Conservation (phyloP, 2,329 filamentous ascomycete species). For the Pestalotiopsis sp. region DNA sequence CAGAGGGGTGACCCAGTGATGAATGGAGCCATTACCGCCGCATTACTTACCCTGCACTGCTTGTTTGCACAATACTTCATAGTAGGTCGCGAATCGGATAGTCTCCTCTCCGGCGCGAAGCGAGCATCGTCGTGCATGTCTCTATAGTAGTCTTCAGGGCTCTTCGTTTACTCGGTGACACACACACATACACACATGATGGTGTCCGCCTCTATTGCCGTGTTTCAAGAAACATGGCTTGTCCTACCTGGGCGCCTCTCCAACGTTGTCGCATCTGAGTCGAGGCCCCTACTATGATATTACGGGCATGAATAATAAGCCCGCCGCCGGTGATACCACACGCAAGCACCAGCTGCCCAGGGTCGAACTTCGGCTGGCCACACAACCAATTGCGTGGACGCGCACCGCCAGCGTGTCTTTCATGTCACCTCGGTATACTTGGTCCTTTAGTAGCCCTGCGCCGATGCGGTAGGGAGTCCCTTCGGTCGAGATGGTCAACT, state of each 20-base stretch:
- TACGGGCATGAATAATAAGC: constrained; percentile 22
- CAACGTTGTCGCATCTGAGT: constrained; percentile 26
- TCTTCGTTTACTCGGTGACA: constrained; percentile 24
- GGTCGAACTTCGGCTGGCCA: constrained; percentile 29
- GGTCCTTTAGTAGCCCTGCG: not conserved
- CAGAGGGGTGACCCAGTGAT: not conserved
- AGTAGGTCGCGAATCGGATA: constrained; percentile 25
- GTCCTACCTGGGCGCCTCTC: constrained; percentile 24
- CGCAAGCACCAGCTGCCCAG: constrained; percentile 25
- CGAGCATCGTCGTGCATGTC: constrained; percentile 1
- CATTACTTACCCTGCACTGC: not conserved
- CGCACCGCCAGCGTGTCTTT: constrained; percentile 15
- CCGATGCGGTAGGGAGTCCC: not conserved
- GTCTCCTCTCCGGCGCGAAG: constrained; percentile 22
- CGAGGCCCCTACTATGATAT: no score
- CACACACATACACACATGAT: constrained; percentile 19
- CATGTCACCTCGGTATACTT: constrained; percentile 18
- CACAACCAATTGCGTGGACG: constrained; percentile 31
- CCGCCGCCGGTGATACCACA: constrained; percentile 27
- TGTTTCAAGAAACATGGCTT: constrained; percentile 24
- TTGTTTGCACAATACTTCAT: no score
- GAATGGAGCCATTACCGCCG: not conserved
- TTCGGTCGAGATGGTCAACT: not conserved
- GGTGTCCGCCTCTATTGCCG: constrained; percentile 26
- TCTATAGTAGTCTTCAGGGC: constrained; percentile 9